These are phyloP conservation scores for Fragosphaeria purpurea DNA, from an alignment of 2,329 filamentous ascomycete genomes.

Conservation along the genomic window DNA sequence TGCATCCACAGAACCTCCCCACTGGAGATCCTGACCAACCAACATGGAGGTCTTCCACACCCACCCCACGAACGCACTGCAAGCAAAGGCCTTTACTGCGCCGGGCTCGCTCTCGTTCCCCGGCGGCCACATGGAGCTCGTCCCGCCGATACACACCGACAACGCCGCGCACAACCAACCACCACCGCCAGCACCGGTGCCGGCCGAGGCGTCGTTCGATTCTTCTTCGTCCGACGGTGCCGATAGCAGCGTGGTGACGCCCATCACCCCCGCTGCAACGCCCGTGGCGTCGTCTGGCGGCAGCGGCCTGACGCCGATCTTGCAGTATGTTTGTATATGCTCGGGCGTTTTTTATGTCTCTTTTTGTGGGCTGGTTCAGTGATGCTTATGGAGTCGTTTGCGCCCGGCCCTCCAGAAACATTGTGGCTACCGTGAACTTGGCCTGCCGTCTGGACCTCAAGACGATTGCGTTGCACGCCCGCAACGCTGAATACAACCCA, in stretches of 20 bases:
- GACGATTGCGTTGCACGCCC: slow-evolving; percentile 95
- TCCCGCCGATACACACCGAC: slow-evolving; percentile 44
- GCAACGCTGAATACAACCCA: slow-evolving; percentile 97
- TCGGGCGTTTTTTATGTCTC: too few species aligned
- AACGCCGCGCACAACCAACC: too few species aligned
- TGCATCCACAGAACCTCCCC: too few species aligned
- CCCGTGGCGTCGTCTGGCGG: slow-evolving; percentile 73
- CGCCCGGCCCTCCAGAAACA: slow-evolving; percentile 61
- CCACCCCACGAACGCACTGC: slow-evolving; percentile 80
- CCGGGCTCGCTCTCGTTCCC: slow-evolving; percentile 89
- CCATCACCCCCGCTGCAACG: slow-evolving; percentile 83
- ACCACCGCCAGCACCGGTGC: too few species aligned
- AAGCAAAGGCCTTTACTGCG: slow-evolving; percentile 93
- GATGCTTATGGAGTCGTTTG: neutral
- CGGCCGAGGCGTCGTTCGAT: too few species aligned
- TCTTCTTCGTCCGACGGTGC: slow-evolving; percentile 24
- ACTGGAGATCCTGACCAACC: too few species aligned
- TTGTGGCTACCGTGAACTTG: slow-evolving; percentile 96
- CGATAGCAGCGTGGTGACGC: slow-evolving; percentile 71
- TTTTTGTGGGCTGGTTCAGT: neutral
- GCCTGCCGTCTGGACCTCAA: slow-evolving; percentile 96
- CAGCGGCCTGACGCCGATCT: slow-evolving; percentile 81
- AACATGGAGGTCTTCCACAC: slow-evolving; percentile 81
- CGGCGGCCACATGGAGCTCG: slow-evolving; percentile 71
- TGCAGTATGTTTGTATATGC: slow-evolving; percentile 92